phyloP scores from a whole-genome alignment of 2,329 filamentous ascomycete species.

The Beauveria sp. region DNA sequence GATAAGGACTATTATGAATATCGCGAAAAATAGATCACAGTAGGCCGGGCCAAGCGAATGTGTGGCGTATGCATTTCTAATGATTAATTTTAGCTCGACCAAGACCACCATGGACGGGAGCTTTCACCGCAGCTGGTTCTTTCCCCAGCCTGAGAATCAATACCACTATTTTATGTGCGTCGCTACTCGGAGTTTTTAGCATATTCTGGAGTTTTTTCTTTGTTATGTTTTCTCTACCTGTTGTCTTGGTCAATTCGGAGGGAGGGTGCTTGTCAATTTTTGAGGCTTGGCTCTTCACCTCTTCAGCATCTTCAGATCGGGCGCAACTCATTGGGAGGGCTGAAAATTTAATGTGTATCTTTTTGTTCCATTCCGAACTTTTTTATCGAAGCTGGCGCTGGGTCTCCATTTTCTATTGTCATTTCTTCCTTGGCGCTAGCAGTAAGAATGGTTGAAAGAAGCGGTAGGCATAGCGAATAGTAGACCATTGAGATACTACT shows the following conservation, averaged over 20 bases:
- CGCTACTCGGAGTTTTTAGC: background rate
- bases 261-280: background rate
- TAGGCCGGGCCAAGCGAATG: background rate
- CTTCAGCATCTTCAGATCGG: background rate
- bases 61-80: background rate
- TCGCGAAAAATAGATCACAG: conserved; percentile 15
- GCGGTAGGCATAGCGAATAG: conserved; percentile 4
- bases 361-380: background rate
- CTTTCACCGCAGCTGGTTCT: background rate
- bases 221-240: background rate
- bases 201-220: conserved; percentile 3
- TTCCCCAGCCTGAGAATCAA: background rate
- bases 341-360: background rate
- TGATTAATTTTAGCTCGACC: background rate
- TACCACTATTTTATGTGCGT: background rate
- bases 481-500: conserved; percentile 5
- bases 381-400: background rate
- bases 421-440: background rate
- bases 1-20: conserved; percentile 35
- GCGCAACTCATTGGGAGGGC: conserved; percentile 1
- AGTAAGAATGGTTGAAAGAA: background rate
- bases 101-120: background rate
- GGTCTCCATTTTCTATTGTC: background rate
- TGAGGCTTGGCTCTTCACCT: background rate
- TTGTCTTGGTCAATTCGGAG: background rate